Conservation (phyloP, 208 protist genomes). For the Leishmania guyanensis region DNA sequence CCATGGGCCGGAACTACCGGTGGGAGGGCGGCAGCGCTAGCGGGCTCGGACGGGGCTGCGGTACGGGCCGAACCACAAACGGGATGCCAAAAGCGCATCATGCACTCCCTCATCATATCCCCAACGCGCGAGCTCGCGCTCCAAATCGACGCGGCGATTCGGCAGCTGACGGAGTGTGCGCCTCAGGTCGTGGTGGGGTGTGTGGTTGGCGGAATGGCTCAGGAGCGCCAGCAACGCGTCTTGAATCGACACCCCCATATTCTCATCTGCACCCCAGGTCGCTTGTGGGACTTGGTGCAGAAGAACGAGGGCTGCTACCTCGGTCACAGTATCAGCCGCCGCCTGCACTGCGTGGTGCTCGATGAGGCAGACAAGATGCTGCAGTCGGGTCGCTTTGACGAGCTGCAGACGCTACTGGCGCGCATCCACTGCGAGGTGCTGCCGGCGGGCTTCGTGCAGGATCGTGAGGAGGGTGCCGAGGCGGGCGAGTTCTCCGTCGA, state of each 20-base stretch:
- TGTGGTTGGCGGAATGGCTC: slow-evolving; percentile 89
- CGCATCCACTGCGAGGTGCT: slow-evolving; percentile 93
- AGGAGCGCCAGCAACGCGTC: slow-evolving; percentile 90
- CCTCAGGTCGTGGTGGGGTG: slow-evolving; percentile 76
- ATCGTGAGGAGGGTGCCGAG: slow-evolving; percentile 76
- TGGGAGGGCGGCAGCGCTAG: neutral
- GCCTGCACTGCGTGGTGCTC: slow-evolving; percentile 94
- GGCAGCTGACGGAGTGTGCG: slow-evolving; percentile 60
- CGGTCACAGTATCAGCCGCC: slow-evolving; percentile 95
- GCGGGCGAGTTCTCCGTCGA: slow-evolving; percentile 47
- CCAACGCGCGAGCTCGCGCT: slow-evolving; percentile 98
- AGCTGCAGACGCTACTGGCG: slow-evolving; percentile 97
- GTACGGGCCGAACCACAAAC: slow-evolving; percentile 4
- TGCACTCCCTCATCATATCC: slow-evolving; percentile 95
- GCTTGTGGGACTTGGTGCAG: slow-evolving; percentile 87
- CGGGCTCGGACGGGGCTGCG: neutral
- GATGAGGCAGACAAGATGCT: slow-evolving; percentile 99
- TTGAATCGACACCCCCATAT: slow-evolving; percentile 90
- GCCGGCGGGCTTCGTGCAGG: slow-evolving; percentile 82
- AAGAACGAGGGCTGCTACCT: slow-evolving; percentile 92
- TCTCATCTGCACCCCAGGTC: slow-evolving; percentile 92
- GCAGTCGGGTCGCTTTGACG: slow-evolving; percentile 96
- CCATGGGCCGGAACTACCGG: neutral
- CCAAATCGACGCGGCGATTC: slow-evolving; percentile 93
- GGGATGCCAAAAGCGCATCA: slow-evolving; percentile 39